phyloP scores from a whole-genome alignment of 2,329 filamentous ascomycete species.

The Alternaria burnsii region DNA sequence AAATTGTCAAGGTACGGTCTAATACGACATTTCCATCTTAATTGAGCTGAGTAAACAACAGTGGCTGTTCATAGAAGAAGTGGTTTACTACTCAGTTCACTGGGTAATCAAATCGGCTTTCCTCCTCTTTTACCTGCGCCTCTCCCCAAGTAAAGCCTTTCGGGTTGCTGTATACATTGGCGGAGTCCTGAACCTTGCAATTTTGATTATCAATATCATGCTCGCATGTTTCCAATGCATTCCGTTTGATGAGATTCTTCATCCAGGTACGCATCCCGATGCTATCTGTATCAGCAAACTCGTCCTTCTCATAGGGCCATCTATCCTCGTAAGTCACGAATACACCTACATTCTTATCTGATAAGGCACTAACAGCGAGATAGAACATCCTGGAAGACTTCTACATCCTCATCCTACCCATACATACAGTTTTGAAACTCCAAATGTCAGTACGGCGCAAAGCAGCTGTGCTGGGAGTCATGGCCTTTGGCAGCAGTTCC shows the following conservation, averaged over 20 bases:
- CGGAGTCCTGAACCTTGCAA: slow-evolving; percentile 34
- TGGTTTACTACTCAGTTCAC: slow-evolving; percentile 45
- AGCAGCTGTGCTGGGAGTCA: slow-evolving; percentile 29
- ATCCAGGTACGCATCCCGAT: slow-evolving; percentile 36
- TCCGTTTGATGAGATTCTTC: slow-evolving; percentile 41
- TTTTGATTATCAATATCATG: slow-evolving; percentile 36
- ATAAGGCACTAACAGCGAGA: neutral
- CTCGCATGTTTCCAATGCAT: slow-evolving; percentile 44
- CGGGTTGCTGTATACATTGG: slow-evolving; percentile 32
- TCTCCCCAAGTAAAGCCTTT: slow-evolving; percentile 35
- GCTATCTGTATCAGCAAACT: slow-evolving; percentile 37
- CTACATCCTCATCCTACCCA: slow-evolving; percentile 34
- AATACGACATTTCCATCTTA: neutral
- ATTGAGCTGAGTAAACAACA: neutral
- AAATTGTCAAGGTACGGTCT: neutral
- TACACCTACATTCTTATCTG: neutral
- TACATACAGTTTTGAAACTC: slow-evolving; percentile 26
- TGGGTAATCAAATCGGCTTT: slow-evolving; percentile 47
- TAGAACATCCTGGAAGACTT: slow-evolving; percentile 33
- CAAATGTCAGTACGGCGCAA: slow-evolving; percentile 33
- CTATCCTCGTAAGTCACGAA: slow-evolving; percentile 23
- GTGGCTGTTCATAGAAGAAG: slow-evolving; percentile 44
- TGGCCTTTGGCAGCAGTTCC: slow-evolving; percentile 39
- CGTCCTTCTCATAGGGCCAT: slow-evolving; percentile 39
- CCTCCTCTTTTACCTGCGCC: slow-evolving; percentile 47